These are phyloP conservation scores for Lunularia cruciata DNA, from an alignment of 225 moss, liverwort and hornwort genomes.

Conservation along the genomic window DNA sequence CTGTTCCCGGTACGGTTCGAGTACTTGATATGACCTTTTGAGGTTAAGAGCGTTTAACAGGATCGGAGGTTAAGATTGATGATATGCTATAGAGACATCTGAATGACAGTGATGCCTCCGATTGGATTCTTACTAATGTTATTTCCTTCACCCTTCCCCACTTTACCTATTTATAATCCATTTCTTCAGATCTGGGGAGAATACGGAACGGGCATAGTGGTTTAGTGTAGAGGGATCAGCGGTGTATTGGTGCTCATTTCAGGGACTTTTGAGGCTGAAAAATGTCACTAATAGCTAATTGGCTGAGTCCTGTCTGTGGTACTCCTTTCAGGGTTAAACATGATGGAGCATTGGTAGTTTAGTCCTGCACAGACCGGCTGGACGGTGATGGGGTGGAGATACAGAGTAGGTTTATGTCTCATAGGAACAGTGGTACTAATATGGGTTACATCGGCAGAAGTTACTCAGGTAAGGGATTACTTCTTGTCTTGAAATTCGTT, in stretches of 20 bases:
- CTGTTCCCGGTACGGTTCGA: constrained; percentile 3
- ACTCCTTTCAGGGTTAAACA: constrained; percentile 16
- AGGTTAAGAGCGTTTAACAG: background rate
- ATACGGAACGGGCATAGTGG: background rate
- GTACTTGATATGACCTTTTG: background rate
- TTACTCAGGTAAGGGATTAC: constrained; percentile 75
- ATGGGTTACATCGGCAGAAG: constrained; percentile 99
- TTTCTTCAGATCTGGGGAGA: background rate
- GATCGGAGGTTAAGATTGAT: background rate
- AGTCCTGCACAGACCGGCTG: constrained; percentile 18
- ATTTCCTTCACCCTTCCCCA: no score
- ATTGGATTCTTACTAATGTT: no score
- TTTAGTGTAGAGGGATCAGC: background rate
- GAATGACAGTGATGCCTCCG: no score
- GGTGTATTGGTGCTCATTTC: no score
- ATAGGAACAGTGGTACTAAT: constrained; percentile 83
- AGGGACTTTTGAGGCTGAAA: no score
- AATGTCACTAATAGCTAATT: background rate
- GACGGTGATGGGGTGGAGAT: constrained; percentile 95
- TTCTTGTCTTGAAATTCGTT: background rate
- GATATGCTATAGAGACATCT: background rate
- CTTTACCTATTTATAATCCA: no score
- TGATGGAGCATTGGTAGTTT: constrained; percentile 10
- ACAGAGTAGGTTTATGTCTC: constrained; percentile 73
- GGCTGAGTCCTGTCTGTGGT: background rate